Evolutionary conservation across 345 rosid species (phyloP).

Genomic region (Ceriops decandra): DNA sequence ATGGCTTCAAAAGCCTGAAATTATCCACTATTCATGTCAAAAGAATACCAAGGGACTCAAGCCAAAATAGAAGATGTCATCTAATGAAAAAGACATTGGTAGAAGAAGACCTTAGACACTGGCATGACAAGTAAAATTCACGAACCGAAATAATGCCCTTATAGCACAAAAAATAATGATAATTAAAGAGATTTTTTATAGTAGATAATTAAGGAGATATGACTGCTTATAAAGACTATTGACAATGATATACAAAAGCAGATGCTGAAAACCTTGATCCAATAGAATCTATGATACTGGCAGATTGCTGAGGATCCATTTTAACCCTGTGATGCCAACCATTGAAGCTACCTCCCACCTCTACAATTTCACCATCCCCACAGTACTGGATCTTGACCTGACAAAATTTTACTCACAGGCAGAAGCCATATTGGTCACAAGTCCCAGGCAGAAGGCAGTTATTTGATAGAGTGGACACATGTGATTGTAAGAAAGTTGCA

Average conservation of each 20-base stretch:
- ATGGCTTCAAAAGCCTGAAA: background rate
- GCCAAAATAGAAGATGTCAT: background rate
- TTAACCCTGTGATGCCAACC: constrained; percentile 85
- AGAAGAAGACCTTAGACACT: background rate
- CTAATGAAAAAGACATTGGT: background rate
- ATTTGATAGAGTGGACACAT: background rate
- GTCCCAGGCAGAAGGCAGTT: background rate
- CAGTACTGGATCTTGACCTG: constrained; percentile 70
- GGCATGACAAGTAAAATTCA: constrained; percentile 1
- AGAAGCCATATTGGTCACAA: background rate
- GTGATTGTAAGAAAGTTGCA: background rate
- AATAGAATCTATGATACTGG: constrained; percentile 27
- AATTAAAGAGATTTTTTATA: background rate
- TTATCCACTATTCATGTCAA: background rate
- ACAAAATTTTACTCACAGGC: constrained; percentile 9
- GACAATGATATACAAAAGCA: background rate
- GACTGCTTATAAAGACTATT: no score
- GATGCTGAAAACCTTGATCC: constrained; percentile 43
- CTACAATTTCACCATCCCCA: constrained; percentile 84
- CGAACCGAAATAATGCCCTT: background rate
- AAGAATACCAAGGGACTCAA: background rate
- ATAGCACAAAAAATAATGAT: background rate
- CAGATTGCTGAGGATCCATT: constrained; percentile 65
- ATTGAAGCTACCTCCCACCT: constrained; percentile 89
- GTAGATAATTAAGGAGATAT: no score